These are phyloP conservation scores for Starmerella floricola DNA, from an alignment of 805 yeast genomes.

Conservation along the genomic window DNA sequence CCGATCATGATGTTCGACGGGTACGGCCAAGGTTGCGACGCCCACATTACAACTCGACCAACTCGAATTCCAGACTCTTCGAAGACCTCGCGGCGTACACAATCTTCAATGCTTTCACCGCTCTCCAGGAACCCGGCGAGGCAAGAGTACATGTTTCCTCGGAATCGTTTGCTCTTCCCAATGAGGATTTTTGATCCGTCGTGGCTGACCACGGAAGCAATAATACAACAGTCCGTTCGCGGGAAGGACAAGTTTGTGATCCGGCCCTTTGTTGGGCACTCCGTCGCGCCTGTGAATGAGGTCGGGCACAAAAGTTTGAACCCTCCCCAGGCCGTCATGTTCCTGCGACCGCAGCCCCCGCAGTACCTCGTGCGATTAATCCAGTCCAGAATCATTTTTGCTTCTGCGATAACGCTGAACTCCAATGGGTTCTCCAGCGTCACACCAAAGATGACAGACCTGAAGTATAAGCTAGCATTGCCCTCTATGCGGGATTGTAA, in stretches of 20 bases:
- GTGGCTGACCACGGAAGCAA: slow-evolving; percentile 60
- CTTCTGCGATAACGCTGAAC: slow-evolving; percentile 66
- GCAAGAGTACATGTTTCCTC: slow-evolving; percentile 58
- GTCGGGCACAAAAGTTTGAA: slow-evolving; percentile 32
- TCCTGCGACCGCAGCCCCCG: slow-evolving; percentile 65
- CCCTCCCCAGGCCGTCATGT: slow-evolving; percentile 33
- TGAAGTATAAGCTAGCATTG: slow-evolving; percentile 9
- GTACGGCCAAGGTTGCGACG: slow-evolving; percentile 96
- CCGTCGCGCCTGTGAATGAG: slow-evolving; percentile 15
- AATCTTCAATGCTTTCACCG: slow-evolving; percentile 79
- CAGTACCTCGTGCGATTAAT: slow-evolving; percentile 58
- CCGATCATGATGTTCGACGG: slow-evolving; percentile 93
- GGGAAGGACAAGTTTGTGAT: slow-evolving; percentile 82
- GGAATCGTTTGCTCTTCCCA: slow-evolving; percentile 56
- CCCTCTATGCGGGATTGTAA: slow-evolving; percentile 6
- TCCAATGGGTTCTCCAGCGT: slow-evolving; percentile 27
- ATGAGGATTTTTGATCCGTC: slow-evolving; percentile 52
- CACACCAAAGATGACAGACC: slow-evolving; percentile 14
- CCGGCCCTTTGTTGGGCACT: slow-evolving; percentile 31
- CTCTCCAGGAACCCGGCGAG: slow-evolving; percentile 96
- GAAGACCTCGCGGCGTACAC: slow-evolving; percentile 81
- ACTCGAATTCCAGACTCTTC: slow-evolving; percentile 84
- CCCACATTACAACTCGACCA: slow-evolving; percentile 44
- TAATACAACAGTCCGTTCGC: slow-evolving; percentile 79
- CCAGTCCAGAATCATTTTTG: slow-evolving; percentile 81